Base-by-base conservation (phyloP, 164 flowering plant species). In the Aristolochia californica region DNA sequence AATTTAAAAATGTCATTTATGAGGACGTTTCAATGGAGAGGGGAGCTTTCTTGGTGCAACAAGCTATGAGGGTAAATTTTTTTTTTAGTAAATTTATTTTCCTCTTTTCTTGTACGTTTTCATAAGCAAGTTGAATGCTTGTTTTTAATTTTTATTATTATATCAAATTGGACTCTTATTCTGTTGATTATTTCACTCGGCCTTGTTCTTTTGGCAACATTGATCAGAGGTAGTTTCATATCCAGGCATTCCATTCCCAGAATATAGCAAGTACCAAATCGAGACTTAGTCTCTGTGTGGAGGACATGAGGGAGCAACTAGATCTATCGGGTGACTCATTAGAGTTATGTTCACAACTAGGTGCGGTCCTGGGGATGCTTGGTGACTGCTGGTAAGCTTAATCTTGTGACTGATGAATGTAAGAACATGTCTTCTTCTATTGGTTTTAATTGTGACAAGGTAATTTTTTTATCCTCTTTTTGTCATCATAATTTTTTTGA, bases 291-390 rank as follows among this genome's bases (percentile, higher is more conserved):
- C 47, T 93, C 1, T 93, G 99, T 76, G 82, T 80, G 7, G 85
- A 83, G 43, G 99, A 93, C 63, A 80, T 93, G 55, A 66, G 91
- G 49, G 93, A 75, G 63, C 93, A 93, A 67, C 27, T 93, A 64
- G 80, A 79, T 61, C 76, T 60, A 61, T 45, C 65, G 63, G 95
- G 96, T 34, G 68, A 73, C 61, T 80, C 86, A 59, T 65, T 86
- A 47, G 97, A 93, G 73, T 68, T 93, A 65, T 87, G 96, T 70
- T 87, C 99, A 34, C 99, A 93, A 77, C 81, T 93, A 48, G 99
- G 99, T 45, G 99, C 97, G 16, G 93, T 93, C 55, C 80, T 93
- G 27, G 99, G 99, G 17, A 85, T 85, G 95, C 96, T 93, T 67
- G 99, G 99, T 55, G 99, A 93, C 66, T 93, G 99, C 82, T 83